A percentile compares a stretch with the other conserved stretches of the same genome.
phyloP scores from a whole-genome alignment of 2,329 filamentous ascomycete genomes.

The Microdochium trichocladiopsis region DNA sequence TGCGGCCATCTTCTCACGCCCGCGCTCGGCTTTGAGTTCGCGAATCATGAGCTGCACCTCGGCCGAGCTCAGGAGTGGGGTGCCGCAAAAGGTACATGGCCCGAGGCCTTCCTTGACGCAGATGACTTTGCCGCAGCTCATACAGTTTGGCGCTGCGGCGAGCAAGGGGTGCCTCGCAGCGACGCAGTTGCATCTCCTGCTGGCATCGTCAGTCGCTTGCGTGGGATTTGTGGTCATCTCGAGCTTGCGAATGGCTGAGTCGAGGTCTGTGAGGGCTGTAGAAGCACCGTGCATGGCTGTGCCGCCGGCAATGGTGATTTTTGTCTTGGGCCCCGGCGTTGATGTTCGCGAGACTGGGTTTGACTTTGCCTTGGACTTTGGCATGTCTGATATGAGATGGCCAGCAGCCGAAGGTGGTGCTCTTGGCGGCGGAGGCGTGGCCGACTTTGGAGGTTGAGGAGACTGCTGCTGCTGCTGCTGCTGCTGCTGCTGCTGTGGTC shows the following conservation, averaged over 20 bases:
- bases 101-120: slow-evolving; percentile 92
- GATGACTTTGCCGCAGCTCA: slow-evolving; percentile 88
- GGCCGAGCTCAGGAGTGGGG: slow-evolving; percentile 59
- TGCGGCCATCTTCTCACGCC: slow-evolving; percentile 75
- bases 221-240: slow-evolving; percentile 89
- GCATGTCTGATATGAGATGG: slow-evolving; percentile 74
- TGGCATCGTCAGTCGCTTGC: slow-evolving; percentile 45
- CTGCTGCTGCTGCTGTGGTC: slow-evolving; percentile 12
- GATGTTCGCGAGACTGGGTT: slow-evolving; percentile 44
- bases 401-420: slow-evolving; percentile 64
- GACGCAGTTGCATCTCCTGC: slow-evolving; percentile 78
- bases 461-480: slow-evolving; percentile 30
- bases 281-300: slow-evolving; percentile 77
- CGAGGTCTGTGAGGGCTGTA: slow-evolving; percentile 62
- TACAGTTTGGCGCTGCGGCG: slow-evolving; percentile 86
- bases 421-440: slow-evolving; percentile 38
- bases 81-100: slow-evolving; percentile 85
- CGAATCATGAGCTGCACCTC: slow-evolving; percentile 83
- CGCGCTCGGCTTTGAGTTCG: slow-evolving; percentile 77
- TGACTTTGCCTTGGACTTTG: slow-evolving; percentile 49
- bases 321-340: slow-evolving; percentile 50
- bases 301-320: slow-evolving; percentile 68
- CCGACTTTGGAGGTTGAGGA: slow-evolving; percentile 44
- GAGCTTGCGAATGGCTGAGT: slow-evolving; percentile 78
- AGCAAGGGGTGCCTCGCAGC: slow-evolving; percentile 82